These are phyloP conservation scores for Suillus fuscotomentosus DNA, from an alignment of 768 basidiomycete genomes.

Conservation along the genomic window DNA sequence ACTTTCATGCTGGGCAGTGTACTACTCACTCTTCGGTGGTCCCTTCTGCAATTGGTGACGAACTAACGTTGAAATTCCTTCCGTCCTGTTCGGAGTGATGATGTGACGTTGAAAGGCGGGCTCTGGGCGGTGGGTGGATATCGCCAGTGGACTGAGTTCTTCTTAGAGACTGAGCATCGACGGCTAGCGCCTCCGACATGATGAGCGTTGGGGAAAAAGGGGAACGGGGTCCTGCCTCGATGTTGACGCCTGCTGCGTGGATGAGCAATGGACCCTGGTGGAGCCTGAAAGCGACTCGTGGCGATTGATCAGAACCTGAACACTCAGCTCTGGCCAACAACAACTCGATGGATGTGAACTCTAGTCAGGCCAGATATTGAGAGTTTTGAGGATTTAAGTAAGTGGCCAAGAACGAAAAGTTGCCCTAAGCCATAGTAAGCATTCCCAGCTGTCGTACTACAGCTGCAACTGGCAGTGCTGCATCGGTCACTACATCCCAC, in stretches of 20 bases:
- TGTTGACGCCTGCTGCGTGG: constrained; percentile 31
- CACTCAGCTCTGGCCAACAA: background rate
- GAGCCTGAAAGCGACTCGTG: constrained; percentile 11
- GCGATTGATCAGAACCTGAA: background rate
- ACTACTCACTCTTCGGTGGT: constrained; percentile 6
- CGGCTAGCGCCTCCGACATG: constrained; percentile 25
- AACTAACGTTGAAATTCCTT: constrained; percentile 10
- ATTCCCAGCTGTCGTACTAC: background rate
- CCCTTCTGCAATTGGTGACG: constrained; percentile 3
- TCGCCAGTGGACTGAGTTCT: constrained; percentile 35
- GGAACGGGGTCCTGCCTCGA: constrained; percentile 13
- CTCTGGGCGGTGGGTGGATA: constrained; percentile 28
- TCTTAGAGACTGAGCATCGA: constrained; percentile 33
- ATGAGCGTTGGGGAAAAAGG: constrained; percentile 19
- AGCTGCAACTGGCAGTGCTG: background rate
- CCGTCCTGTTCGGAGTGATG: constrained; percentile 25
- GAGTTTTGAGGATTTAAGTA: background rate
- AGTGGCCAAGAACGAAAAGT: background rate
- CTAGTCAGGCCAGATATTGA: background rate
- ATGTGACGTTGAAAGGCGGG: constrained; percentile 29
- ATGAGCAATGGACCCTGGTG: constrained; percentile 7
- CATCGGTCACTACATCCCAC: background rate
- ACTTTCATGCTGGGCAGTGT: background rate
- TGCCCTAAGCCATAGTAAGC: constrained; percentile 2
- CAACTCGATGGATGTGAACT: background rate